phyloP scores from a whole-genome alignment of 1,284 basidiomycete species.

The Ceratobasidium papillatum region DNA sequence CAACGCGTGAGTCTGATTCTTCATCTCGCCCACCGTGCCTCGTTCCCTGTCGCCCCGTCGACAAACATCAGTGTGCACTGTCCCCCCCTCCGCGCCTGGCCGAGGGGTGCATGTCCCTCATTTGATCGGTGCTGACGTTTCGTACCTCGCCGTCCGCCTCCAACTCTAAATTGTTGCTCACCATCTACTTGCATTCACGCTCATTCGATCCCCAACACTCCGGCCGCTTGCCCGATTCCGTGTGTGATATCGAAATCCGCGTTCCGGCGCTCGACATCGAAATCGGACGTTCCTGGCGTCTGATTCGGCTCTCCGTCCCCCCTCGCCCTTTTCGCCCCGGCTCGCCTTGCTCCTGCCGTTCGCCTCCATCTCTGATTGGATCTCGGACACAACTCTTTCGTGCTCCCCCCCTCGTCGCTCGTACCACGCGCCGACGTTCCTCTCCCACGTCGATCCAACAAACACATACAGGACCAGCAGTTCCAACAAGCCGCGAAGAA shows the following conservation, averaged over 20 bases:
- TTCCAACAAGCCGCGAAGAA: slow-evolving; percentile 27
- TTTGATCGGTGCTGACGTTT: slow-evolving; percentile 28
- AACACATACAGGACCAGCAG: slow-evolving; percentile 8
- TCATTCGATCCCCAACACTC: not conserved
- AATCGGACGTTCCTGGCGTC: slow-evolving; percentile 25
- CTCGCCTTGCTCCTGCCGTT: slow-evolving; percentile 9
- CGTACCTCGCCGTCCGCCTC: not conserved
- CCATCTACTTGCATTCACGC: not conserved
- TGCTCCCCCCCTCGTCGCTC: not conserved
- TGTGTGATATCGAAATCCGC: slow-evolving; percentile 1
- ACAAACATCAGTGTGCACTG: no score
- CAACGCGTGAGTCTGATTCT: slow-evolving; percentile 9
- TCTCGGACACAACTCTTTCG: not conserved
- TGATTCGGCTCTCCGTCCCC: not conserved
- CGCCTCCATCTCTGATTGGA: not conserved
- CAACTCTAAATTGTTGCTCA: slow-evolving; percentile 8
- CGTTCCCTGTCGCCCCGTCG: not conserved
- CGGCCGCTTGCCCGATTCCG: slow-evolving; percentile 9
- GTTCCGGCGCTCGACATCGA: slow-evolving; percentile 17
- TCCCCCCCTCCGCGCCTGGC: not conserved
- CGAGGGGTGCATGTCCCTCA: slow-evolving; percentile 1
- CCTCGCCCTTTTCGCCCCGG: slow-evolving; percentile 4
- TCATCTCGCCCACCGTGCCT: slow-evolving; percentile 10
- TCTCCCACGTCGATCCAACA: not conserved
- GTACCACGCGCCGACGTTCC: slow-evolving; percentile 1